Base-by-base conservation (phyloP, 2,329 filamentous ascomycete species). In the Claviceps arundinis region DNA sequence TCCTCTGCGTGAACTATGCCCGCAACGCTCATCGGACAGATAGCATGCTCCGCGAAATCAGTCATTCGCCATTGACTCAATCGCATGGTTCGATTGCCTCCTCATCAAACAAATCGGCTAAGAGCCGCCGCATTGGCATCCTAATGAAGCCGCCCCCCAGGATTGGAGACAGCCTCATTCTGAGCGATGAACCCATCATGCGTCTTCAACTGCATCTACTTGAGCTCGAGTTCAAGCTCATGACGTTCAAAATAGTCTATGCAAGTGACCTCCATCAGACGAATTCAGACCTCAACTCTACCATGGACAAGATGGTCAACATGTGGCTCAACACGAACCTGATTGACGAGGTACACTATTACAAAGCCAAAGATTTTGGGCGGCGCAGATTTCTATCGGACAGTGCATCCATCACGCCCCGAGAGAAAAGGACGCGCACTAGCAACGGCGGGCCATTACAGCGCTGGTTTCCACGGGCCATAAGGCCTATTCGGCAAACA, bases 1-100 rank as follows among this genome's bases (percentile, higher is more conserved):
- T 65, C 42, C 47, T 64, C 13, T 64, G 62, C 43, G 63, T 64
- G 51, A 64, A 64, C 49, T 64, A 64, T 50, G 54, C 60, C 11
- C 56, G 62, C 7, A 51, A 53, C 4, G 42, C 56, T 34, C 57
- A 57, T 16, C 48, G 54, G 26, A 50, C 55, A 1, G 50, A 56
- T 43, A 52, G 52, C 50, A 55, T 52, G 49, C 26, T 51, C 13
- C 50, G 58, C 13, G 59, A 60, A 17, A 53, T 52, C 11, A 61
- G 61, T 42, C 59, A 60, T 1, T 47, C 57, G 19, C 58, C 57
- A 5, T 62, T 60, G 40, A 48, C 51, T 34, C 53, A 41, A 24
- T 62, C 60, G 9, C 57, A 58, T 11, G 57, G 56, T 26, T 61
- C 59, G 26, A 54, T 54, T 3, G 57, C 55, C 19, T 60, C 56